phyloP scores from a whole-genome alignment of 1,284 basidiomycete genomes.

The Tremellales sp. region DNA sequence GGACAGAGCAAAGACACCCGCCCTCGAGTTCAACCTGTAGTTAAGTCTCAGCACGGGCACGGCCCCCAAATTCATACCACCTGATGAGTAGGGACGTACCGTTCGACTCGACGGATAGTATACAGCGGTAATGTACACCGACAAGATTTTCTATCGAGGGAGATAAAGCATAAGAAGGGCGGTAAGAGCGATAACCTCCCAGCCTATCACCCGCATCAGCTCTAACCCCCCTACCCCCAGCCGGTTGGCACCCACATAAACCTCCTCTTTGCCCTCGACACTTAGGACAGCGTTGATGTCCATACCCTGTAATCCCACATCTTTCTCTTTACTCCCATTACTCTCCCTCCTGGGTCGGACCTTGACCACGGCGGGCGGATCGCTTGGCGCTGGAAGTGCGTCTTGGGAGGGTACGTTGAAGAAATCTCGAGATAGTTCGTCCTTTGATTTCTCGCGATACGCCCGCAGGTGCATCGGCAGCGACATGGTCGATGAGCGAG shows the following conservation, averaged over 20 bases:
- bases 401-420: conserved; percentile 66
- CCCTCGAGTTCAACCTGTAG: conserved; percentile 67
- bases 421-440: conserved; percentile 73
- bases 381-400: conserved; percentile 27
- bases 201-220: conserved; percentile 59
- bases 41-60: too few species aligned
- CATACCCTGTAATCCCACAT: conserved; percentile 54
- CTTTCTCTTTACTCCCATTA: conserved; percentile 4
- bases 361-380: conserved; percentile 35
- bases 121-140: conserved; percentile 88
- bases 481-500: conserved; percentile 45
- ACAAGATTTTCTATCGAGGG: conserved; percentile 86
- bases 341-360: conserved; percentile 7
- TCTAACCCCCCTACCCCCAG: neutral
- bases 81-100: conserved; percentile 43
- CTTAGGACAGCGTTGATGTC: conserved; percentile 88
- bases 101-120: conserved; percentile 91
- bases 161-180: conserved; percentile 87
- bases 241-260: conserved; percentile 66
- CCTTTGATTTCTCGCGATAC: conserved; percentile 85
- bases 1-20: conserved; percentile 91
- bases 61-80: too few species aligned
- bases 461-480: conserved; percentile 67
- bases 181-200: conserved; percentile 86
- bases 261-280: conserved; percentile 78